phyloP scores from a whole-genome alignment of 2,329 filamentous ascomycete species.

The Microsporum ferrugineum region DNA sequence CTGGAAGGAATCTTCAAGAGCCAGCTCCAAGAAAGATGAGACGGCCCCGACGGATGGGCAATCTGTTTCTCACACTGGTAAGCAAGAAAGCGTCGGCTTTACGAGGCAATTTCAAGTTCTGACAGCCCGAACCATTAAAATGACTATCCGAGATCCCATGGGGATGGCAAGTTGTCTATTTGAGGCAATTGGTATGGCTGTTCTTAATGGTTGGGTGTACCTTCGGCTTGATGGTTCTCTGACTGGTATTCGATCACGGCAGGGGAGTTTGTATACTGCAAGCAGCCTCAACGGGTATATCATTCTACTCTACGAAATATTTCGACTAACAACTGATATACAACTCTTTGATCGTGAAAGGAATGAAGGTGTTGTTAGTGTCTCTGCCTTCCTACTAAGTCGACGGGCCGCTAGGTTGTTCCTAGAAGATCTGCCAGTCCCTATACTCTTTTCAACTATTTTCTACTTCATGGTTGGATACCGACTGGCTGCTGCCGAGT shows the following conservation, averaged over 20 bases:
- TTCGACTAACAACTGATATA: constrained; percentile 63
- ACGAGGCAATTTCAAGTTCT: constrained; percentile 53
- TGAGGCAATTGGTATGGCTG: constrained; percentile 58
- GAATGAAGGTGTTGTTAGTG: constrained; percentile 59
- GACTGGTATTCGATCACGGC: constrained; percentile 59
- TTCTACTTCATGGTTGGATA: constrained; percentile 73
- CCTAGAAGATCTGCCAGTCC: constrained; percentile 62
- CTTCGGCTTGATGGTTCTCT: constrained; percentile 53
- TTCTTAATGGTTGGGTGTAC: constrained; percentile 65
- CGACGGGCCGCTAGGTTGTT: constrained; percentile 56
- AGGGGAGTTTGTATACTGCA: constrained; percentile 62
- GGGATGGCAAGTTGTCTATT: constrained; percentile 59
- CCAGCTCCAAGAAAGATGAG: constrained; percentile 3
- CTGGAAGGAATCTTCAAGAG: constrained; percentile 38
- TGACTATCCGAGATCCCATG: constrained; percentile 65
- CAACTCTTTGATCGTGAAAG: constrained; percentile 64
- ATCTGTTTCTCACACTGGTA: background rate
- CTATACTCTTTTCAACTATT: constrained; percentile 57
- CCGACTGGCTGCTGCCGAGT: constrained; percentile 49
- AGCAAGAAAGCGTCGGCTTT: constrained; percentile 44
- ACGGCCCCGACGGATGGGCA: background rate
- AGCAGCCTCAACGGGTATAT: constrained; percentile 64
- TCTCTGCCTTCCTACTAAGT: constrained; percentile 58
- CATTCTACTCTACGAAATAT: constrained; percentile 64
- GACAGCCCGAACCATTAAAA: constrained; percentile 56